Evolutionary conservation across 441 rosid species (phyloP), one percentile per base, ranked within the genome.

Genomic region (Biscutella laevigata): DNA sequence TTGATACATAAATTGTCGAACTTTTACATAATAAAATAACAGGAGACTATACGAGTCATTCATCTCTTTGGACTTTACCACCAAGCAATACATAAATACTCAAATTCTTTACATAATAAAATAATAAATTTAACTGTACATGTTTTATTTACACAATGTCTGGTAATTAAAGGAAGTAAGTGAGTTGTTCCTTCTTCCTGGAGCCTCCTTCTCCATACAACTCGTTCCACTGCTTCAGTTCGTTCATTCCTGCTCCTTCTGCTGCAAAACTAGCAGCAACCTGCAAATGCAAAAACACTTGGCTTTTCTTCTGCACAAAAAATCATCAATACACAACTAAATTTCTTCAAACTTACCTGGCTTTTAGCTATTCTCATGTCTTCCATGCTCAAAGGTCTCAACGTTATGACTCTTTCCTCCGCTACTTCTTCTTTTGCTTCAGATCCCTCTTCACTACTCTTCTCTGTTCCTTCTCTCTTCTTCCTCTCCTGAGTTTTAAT

Each of bases 171-270:
- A 92, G 85, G 85, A 92, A 92, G 82, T 92, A 92, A 42, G 94
- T 73, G 47, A 88, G 75, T 42, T 88, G 95, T 49, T 84, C 76
- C 75, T 88, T 88, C 84, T 86, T 92, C 67, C 95, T 86, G 13
- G 97, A 83, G 26, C 99, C 99, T 29, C 97, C 95, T 81, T 86
- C 97, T 44, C 97, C 95, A 26, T 84, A 84, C 64, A 82, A 55
- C 2, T 92, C 92, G 9, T 92, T 92, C 99, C 99, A 92, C 57
- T 82, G 96, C 74, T 82, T 88, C 45, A 92, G 79, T 79, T 88
- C 97, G 3, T 33, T 65, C 99, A 84, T 88, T 53, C 82, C 66
- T 2, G 92, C 71, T 48, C 95, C 99, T 66, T 82, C 87, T 4
- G 92, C 44, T 48, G 95, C 88, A 53, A 88, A 88, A 69, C 95